Conservation (phyloP, 208 protist species). For the Angomonas deanei region DNA sequence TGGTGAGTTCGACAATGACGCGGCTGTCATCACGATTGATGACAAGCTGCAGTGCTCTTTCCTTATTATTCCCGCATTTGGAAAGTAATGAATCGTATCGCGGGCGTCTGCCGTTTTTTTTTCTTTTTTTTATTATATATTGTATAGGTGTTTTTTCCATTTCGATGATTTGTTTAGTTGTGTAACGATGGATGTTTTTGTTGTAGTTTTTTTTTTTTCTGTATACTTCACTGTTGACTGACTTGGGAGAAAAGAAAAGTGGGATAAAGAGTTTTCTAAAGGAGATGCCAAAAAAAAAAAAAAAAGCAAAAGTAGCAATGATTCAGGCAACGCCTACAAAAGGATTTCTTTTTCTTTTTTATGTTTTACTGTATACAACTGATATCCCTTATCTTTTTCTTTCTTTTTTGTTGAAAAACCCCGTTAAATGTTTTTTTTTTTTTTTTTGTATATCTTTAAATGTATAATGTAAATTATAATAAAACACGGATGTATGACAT, state of each 20-base stretch:
- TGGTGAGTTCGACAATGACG: constrained; percentile 98
- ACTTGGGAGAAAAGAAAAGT: neutral
- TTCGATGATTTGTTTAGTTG: no score
- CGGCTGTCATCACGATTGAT: constrained; percentile 96
- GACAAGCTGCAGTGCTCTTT: constrained; percentile 98
- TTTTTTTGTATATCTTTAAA: neutral
- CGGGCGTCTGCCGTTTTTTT: constrained; percentile 1
- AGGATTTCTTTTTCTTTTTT: neutral
- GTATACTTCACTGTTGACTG: neutral
- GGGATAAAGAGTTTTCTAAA: no score
- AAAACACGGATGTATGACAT: no score
- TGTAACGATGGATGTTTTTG: no score
- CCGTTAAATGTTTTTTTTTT: neutral
- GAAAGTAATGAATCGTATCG: constrained; percentile 1
- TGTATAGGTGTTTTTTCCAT: neutral
- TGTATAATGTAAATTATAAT: no score
- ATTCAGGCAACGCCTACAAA: neutral
- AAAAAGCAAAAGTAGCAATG: neutral
- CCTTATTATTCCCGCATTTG: constrained; percentile 66
- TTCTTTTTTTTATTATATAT: neutral
- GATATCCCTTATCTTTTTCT: no score
- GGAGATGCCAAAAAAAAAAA: neutral
- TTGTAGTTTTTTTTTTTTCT: no score
- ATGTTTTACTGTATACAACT: no score
- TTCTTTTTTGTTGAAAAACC: no score